Conservation (phyloP, 108 stramenopile species). For the Schizochytrium sp. region DNA sequence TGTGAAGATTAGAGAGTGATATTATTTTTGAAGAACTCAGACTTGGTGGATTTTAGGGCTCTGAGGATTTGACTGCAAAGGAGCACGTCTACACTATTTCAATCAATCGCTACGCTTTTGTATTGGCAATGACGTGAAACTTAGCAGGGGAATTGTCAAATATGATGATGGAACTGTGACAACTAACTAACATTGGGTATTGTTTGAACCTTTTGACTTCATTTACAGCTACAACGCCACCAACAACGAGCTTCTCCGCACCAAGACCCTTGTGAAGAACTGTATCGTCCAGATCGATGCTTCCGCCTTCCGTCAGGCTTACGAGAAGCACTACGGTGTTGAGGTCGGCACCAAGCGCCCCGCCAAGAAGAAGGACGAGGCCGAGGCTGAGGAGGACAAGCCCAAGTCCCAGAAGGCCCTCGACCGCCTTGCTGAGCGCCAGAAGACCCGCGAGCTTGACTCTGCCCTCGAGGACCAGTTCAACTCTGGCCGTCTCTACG, state of each 20-base stretch:
- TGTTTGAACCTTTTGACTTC: too few relatives aligned
- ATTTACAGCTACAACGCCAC: constrained; percentile 90
- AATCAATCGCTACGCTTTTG: too few relatives aligned
- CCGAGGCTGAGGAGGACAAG: constrained; percentile 73
- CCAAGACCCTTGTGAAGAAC: constrained; percentile 99
- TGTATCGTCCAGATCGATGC: constrained; percentile 97
- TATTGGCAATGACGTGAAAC: too few relatives aligned
- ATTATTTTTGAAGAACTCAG: too few relatives aligned
- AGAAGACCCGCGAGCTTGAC: constrained; percentile 87
- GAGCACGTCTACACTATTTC: too few relatives aligned
- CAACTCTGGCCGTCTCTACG: constrained; percentile 93
- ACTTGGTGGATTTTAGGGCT: too few relatives aligned
- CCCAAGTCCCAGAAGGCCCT: constrained; percentile 82
- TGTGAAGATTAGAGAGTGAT: too few relatives aligned
- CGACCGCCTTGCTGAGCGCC: constrained; percentile 87
- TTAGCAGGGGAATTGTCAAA: too few relatives aligned
- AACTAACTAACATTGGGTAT: too few relatives aligned
- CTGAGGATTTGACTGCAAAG: too few relatives aligned
- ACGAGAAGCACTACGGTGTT: constrained; percentile 96
- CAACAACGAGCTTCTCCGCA: constrained; percentile 99
- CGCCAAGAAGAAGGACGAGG: constrained; percentile 73
- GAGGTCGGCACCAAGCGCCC: constrained; percentile 93
- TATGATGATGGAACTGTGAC: too few relatives aligned
- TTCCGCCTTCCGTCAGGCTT: constrained; percentile 97
- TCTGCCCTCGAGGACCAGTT: constrained; percentile 92